Evolutionary conservation across 2,329 filamentous ascomycete genomes (phyloP).

Genomic region (Onygena corvina): DNA sequence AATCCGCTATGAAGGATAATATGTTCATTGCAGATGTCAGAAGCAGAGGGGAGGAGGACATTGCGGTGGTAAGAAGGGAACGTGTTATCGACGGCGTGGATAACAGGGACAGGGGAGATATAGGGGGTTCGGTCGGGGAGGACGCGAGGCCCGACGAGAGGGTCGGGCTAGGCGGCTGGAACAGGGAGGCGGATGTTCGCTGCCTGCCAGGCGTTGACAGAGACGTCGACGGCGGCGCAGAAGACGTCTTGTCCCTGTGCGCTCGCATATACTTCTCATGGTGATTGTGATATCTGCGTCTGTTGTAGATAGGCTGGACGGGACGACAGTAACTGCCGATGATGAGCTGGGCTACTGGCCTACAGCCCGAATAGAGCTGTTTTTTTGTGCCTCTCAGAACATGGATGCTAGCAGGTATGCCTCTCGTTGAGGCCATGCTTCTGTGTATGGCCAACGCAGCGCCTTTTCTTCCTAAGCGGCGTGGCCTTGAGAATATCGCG

Average conservation of each 20-base stretch:
- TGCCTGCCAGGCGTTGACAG: not conserved
- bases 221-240: conserved; percentile 9
- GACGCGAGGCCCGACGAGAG: not conserved
- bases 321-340: not conserved
- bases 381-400: not conserved
- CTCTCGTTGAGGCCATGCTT: conserved; percentile 2
- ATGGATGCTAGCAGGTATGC: not conserved
- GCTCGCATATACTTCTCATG: not conserved
- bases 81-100: conserved; percentile 15
- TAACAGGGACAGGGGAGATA: conserved; percentile 15
- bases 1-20: conserved; percentile 58
- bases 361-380: not conserved
- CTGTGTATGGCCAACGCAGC: not conserved
- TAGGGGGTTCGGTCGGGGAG: not conserved
- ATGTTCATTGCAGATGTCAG: conserved; percentile 57
- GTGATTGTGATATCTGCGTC: conserved; percentile 6
- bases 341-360: not conserved
- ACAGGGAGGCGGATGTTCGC: conserved; percentile 1
- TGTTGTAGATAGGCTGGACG: not conserved
- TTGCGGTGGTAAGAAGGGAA: conserved; percentile 14
- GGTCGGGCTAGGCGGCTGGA: not conserved
- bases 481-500: too few species aligned
- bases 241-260: not conserved
- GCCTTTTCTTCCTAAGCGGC: too few species aligned
- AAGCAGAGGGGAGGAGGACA: conserved; percentile 29